Conservation (phyloP, 768 basidiomycete genomes). For the Lentinula edodes region DNA sequence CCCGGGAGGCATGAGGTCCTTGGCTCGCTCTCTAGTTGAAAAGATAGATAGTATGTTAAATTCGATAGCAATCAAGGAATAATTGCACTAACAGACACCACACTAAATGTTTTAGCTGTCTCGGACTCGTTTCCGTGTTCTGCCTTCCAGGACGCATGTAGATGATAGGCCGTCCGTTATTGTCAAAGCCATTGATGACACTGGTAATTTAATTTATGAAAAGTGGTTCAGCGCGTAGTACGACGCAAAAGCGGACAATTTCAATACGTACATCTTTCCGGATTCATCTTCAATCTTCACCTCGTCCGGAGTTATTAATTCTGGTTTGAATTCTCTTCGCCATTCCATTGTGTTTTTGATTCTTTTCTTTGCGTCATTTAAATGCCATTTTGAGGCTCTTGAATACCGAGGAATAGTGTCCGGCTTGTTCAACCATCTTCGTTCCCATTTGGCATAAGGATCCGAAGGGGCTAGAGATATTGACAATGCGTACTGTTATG, state of each 20-base stretch:
- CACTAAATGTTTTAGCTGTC: conserved; percentile 81
- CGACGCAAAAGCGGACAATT: background rate
- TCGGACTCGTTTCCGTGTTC: conserved; percentile 71
- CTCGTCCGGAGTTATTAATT: conserved; percentile 77
- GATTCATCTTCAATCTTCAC: conserved; percentile 76
- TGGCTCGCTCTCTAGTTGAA: conserved; percentile 69
- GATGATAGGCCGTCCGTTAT: conserved; percentile 79
- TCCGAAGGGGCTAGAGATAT: conserved; percentile 61
- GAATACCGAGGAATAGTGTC: conserved; percentile 74
- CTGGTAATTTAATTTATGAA: conserved; percentile 27
- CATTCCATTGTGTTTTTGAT: conserved; percentile 78
- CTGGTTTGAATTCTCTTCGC: conserved; percentile 81
- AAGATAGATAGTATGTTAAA: background rate
- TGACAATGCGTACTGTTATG: conserved; percentile 57
- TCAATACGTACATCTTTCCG: conserved; percentile 71
- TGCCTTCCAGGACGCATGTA: conserved; percentile 88
- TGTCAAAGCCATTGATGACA: conserved; percentile 80
- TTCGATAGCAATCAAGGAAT: background rate
- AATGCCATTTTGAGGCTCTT: conserved; percentile 82
- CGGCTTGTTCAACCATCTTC: conserved; percentile 63
- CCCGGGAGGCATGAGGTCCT: conserved; percentile 81
- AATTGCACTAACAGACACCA: conserved; percentile 66
- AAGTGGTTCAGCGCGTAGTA: background rate
- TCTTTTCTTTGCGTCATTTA: conserved; percentile 70
- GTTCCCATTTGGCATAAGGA: conserved; percentile 72